These are phyloP conservation scores for Eucalyptus polybractea DNA, from an alignment of 345 rosid species.

Conservation along the genomic window DNA sequence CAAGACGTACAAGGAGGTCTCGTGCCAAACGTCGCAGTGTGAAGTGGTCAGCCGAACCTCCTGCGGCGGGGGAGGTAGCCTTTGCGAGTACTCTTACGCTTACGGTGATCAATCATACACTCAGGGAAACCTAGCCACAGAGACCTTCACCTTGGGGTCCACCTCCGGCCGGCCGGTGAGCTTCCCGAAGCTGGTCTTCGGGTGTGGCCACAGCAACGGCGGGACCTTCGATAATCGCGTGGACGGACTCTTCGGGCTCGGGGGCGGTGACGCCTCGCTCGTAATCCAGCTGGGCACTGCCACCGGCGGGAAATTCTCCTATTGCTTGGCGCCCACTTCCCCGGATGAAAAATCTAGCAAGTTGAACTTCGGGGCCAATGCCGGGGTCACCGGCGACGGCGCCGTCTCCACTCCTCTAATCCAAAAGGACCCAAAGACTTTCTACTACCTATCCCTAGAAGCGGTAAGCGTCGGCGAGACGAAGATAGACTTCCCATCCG, in stretches of 20 bases:
- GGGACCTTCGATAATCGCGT: not conserved
- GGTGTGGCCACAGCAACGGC: slow-evolving; percentile 11
- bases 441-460: slow-evolving; percentile 37
- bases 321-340: slow-evolving; percentile 28
- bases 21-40: not conserved
- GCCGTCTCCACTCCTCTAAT: slow-evolving; percentile 30
- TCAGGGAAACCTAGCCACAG: not conserved
- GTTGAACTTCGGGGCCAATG: not conserved
- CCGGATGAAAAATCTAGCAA: slow-evolving; percentile 7
- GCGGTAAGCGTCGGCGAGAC: slow-evolving; percentile 16
- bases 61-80: not conserved
- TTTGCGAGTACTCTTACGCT: not conserved
- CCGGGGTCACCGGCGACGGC: not conserved
- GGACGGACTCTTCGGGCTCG: slow-evolving; percentile 15
- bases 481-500: not conserved
- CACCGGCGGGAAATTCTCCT: slow-evolving; percentile 31
- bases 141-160: not conserved
- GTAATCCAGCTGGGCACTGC: not conserved
- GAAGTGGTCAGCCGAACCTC: not conserved
- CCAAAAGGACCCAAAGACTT: slow-evolving; percentile 9
- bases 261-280: not conserved
- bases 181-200: not conserved
- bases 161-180: not conserved
- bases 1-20: not conserved
- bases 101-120: not conserved